A percentile compares a stretch with the other conserved stretches of the same genome.
Conservation (phyloP, 75 land plant species). For the Picea sitchensis region DNA sequence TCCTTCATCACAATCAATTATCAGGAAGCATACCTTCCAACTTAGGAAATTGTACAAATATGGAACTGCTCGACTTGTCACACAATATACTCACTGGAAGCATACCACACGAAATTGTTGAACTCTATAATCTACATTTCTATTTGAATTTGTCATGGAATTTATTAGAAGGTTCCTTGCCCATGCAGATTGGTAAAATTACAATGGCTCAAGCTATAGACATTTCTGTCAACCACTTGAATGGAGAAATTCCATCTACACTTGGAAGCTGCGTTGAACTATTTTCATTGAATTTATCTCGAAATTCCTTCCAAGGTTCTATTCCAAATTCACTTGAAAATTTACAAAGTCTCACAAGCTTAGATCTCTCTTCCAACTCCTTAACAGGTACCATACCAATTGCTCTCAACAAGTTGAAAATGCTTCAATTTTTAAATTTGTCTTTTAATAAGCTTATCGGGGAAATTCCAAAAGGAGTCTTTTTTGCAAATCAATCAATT, state of each 20-base stretch:
- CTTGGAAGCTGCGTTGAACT: slow-evolving; percentile 58
- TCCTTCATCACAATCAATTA: slow-evolving; percentile 52
- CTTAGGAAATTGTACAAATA: slow-evolving; percentile 41
- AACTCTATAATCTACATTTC: slow-evolving; percentile 40
- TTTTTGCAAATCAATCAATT: slow-evolving; percentile 28
- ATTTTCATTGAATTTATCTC: slow-evolving; percentile 56
- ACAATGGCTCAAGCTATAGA: slow-evolving; percentile 55
- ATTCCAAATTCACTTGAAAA: slow-evolving; percentile 43
- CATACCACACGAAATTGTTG: slow-evolving; percentile 58
- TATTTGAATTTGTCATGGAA: slow-evolving; percentile 63
- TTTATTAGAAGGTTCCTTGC: slow-evolving; percentile 38
- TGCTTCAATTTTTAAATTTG: slow-evolving; percentile 41
- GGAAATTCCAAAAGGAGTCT: slow-evolving; percentile 27
- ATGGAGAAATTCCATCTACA: slow-evolving; percentile 45
- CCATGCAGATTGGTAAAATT: slow-evolving; percentile 55
- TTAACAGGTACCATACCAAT: slow-evolving; percentile 44
- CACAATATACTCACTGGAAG: slow-evolving; percentile 55
- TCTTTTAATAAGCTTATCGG: slow-evolving; percentile 59
- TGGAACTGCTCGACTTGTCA: slow-evolving; percentile 71
- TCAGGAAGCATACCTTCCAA: slow-evolving; percentile 54
- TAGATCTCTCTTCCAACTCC: slow-evolving; percentile 53
- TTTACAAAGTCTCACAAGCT: slow-evolving; percentile 31
- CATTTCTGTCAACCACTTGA: slow-evolving; percentile 44
- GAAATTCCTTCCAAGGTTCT: slow-evolving; percentile 32
- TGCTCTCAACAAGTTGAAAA: slow-evolving; percentile 29